Conservation (phyloP, 1,139 yeast genomes). For the Dujonia santamariae region DNA sequence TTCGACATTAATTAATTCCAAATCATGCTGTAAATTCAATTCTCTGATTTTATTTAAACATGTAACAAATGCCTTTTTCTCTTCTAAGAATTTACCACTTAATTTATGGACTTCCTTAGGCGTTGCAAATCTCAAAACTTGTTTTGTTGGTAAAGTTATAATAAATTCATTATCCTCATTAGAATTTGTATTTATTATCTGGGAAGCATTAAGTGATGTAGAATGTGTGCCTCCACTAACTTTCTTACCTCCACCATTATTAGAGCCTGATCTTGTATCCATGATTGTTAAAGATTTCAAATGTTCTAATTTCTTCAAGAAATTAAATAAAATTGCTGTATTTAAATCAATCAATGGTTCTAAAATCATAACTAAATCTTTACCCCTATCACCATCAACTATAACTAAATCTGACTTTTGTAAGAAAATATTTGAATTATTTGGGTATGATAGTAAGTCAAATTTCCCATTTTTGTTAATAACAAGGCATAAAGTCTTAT, state of each 20-base stretch:
- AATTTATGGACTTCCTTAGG: slow-evolving; percentile 45
- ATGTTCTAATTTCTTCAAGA: slow-evolving; percentile 74
- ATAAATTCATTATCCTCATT: slow-evolving; percentile 47
- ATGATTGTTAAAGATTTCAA: slow-evolving; percentile 64
- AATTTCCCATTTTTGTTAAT: slow-evolving; percentile 57
- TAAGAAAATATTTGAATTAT: slow-evolving; percentile 50
- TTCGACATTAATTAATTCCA: slow-evolving; percentile 70
- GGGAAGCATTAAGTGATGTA: slow-evolving; percentile 34
- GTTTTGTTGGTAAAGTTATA: slow-evolving; percentile 47
- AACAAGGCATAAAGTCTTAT: slow-evolving; percentile 45
- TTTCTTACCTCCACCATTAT: slow-evolving; percentile 18
- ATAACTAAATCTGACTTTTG: slow-evolving; percentile 44
- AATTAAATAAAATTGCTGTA: slow-evolving; percentile 73
- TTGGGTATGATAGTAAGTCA: slow-evolving; percentile 45
- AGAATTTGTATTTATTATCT: slow-evolving; percentile 37
- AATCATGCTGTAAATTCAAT: slow-evolving; percentile 34
- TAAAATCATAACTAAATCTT: slow-evolving; percentile 48
- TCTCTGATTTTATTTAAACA: slow-evolving; percentile 46
- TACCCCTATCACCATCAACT: slow-evolving; percentile 52
- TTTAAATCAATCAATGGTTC: slow-evolving; percentile 43
- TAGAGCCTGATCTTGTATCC: slow-evolving; percentile 17
- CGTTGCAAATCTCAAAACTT: slow-evolving; percentile 47
- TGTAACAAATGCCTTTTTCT: slow-evolving; percentile 44
- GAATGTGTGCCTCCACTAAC: slow-evolving; percentile 35
- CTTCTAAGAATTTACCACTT: slow-evolving; percentile 44